phyloP scores from a whole-genome alignment of 176 grass and related monocot species.

The Themeda triandra region DNA sequence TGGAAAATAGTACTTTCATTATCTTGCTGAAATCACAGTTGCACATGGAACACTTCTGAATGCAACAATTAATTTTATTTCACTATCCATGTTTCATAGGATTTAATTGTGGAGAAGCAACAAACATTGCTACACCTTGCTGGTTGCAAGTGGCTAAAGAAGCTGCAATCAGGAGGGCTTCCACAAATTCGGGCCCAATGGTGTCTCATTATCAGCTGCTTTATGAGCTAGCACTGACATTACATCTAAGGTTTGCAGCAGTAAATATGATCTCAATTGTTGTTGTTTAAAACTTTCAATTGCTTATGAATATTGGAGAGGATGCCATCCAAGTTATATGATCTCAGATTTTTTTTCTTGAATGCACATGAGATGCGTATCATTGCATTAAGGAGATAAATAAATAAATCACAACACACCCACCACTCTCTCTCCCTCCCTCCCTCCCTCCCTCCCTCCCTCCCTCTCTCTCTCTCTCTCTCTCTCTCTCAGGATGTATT shows the following conservation, averaged over 20 bases:
- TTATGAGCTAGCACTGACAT: constrained; percentile 85
- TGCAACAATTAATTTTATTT: constrained; percentile 31
- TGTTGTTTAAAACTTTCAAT: constrained; percentile 2
- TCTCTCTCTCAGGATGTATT: background rate
- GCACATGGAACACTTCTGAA: background rate
- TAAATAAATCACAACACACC: background rate
- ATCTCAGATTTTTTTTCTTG: background rate
- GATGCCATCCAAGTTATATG: constrained; percentile 4
- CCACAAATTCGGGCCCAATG: constrained; percentile 94
- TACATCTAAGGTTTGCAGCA: constrained; percentile 59
- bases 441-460: background rate
- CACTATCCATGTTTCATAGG: constrained; percentile 47
- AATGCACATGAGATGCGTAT: background rate
- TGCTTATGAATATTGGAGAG: constrained; percentile 1
- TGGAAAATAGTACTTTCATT: background rate
- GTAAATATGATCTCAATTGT: constrained; percentile 10
- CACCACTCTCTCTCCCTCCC: background rate
- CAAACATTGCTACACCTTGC: constrained; percentile 94
- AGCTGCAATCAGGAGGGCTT: constrained; percentile 99
- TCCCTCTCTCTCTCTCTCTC: background rate
- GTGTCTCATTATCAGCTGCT: constrained; percentile 99
- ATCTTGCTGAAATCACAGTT: background rate
- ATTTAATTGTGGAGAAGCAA: constrained; percentile 97
- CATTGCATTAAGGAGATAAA: background rate
- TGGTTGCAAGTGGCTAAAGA: constrained; percentile 98